These are phyloP conservation scores for Delphinella strobiligena DNA, from an alignment of 2,329 filamentous ascomycete species.

Conservation along the genomic window DNA sequence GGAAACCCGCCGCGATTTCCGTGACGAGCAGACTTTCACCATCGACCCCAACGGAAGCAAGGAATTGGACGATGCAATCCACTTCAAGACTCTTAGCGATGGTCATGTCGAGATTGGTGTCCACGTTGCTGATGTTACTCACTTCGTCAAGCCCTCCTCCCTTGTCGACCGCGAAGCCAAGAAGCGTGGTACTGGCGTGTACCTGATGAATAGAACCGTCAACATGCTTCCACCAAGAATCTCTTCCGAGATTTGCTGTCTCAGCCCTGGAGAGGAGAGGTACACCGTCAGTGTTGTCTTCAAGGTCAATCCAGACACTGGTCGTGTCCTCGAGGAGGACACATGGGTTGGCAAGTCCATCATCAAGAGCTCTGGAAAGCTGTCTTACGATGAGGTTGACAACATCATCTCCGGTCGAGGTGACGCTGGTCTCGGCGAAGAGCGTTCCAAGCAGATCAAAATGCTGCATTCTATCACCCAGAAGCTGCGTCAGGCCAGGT, in stretches of 20 bases:
- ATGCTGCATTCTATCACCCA: slow-evolving; percentile 69
- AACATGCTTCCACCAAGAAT: slow-evolving; percentile 80
- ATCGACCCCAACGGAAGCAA: slow-evolving; percentile 80
- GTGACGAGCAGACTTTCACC: slow-evolving; percentile 77
- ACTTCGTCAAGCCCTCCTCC: slow-evolving; percentile 94
- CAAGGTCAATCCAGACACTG: slow-evolving; percentile 71
- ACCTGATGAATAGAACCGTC: slow-evolving; percentile 81
- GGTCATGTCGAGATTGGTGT: slow-evolving; percentile 88
- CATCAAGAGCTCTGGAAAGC: slow-evolving; percentile 79
- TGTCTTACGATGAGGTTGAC: slow-evolving; percentile 79
- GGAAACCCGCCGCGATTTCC: slow-evolving; percentile 74
- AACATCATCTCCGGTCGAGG: slow-evolving; percentile 56
- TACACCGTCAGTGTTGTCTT: slow-evolving; percentile 90
- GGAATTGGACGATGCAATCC: slow-evolving; percentile 84
- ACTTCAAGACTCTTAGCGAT: slow-evolving; percentile 73
- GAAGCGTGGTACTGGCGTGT: slow-evolving; percentile 93
- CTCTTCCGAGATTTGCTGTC: slow-evolving; percentile 74
- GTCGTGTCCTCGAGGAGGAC: slow-evolving; percentile 68
- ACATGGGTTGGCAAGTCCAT: slow-evolving; percentile 90
- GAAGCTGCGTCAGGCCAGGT: slow-evolving; percentile 80
- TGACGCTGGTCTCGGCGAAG: slow-evolving; percentile 47
- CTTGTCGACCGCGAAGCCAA: slow-evolving; percentile 93
- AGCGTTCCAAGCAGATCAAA: slow-evolving; percentile 64
- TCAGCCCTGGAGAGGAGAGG: slow-evolving; percentile 76
- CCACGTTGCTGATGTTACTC: slow-evolving; percentile 86